Base-by-base conservation (phyloP, 1,284 basidiomycete genomes). In the Boletus albobrunnescens region DNA sequence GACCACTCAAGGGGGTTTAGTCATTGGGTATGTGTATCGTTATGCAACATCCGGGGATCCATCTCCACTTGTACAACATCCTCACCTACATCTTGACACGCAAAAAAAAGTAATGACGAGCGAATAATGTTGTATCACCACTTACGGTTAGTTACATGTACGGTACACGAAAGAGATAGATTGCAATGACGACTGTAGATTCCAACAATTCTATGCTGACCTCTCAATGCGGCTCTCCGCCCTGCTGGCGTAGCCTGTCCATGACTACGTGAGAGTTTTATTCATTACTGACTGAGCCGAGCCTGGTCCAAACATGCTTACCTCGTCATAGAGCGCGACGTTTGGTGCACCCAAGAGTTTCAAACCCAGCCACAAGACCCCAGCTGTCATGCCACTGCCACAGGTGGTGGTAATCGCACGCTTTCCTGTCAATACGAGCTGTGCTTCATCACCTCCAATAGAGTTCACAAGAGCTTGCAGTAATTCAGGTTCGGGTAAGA, bases 371-470 rank as follows among this genome's bases (percentile, higher is more conserved):
- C 94, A 97, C 11, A 97, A 75, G 6, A 96, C 74, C 6, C 82
- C 91, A 3, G 96, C 96, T 12, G 94, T 97, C 96, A 99, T 99
- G 14, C 96, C 96, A 58, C 88, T 92, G 38, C 92, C 93, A 69
- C 92, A 95, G 49, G 76, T 85, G 23, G 87, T 80, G 11, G 85
- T 76, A 31, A 92, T 78, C 17, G 70, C 64, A 45, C 76, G 71
- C 49, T 80, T 68, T 10, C 87, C 87, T 3, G 71, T 65, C 40
- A 86, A 67, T 14, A 93, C 72, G 36, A 71, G 63, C 30, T 76
- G 65, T 43, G 80, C 77, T 46, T 74, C 67, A 42, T 80, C 75
- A 35, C 64, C 58, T 27, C 87, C 86, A 27, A 93, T 69, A 8
- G 77, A 74, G 20, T 76, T 68, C 31, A 77, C 71, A 23, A 95